Base-by-base conservation (phyloP, 805 yeast genomes). In the Pichia rugopelliculosa region DNA sequence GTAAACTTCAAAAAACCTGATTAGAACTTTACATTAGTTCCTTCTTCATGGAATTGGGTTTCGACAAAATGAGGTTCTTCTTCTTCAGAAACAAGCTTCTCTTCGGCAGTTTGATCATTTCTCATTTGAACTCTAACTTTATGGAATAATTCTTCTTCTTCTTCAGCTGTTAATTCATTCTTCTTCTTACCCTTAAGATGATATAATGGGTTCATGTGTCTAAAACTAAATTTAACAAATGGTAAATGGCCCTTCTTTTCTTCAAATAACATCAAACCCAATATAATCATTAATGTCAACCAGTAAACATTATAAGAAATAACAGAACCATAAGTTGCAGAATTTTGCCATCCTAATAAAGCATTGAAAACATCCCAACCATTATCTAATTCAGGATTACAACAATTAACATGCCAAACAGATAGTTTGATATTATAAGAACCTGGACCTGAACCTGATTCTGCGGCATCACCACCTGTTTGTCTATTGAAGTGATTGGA, bases 281-380 rank as follows among this genome's bases (percentile, higher is more conserved):
- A 61, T 34, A 74, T 67, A 21, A 70, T 52, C 52, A 84, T 83
- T 47, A 88, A 64, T 37, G 69, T 66, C 46, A 90, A 58, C 99
- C 99, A 91, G 74, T 91, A 91, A 53, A 84, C 55, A 70, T 88
- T 89, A 74, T 91, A 91, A 42, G 90, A 79, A 46, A 91, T 70
- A 50, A 91, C 90, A 6, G 96, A 87, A 48, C 97, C 96, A 64
- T 87, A 77, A 55, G 96, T 88, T 50, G 96, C 98, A 46, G 96
- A 79, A 70, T 91, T 91, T 72, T 89, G 96, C 99, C 99, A 91
- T 53, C 98, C 99, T 54, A 91, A 73, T 48, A 91, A 67, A 24
- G 97, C 87, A 62, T 91, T 91, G 76, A 91, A 91, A 52, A 91
- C 82, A 77, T 89, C 96, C 98, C 98, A 91, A 71, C 97, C 98